Base-by-base conservation (phyloP, 1,284 basidiomycete genomes). In the Hypsizygus ulmarius region DNA sequence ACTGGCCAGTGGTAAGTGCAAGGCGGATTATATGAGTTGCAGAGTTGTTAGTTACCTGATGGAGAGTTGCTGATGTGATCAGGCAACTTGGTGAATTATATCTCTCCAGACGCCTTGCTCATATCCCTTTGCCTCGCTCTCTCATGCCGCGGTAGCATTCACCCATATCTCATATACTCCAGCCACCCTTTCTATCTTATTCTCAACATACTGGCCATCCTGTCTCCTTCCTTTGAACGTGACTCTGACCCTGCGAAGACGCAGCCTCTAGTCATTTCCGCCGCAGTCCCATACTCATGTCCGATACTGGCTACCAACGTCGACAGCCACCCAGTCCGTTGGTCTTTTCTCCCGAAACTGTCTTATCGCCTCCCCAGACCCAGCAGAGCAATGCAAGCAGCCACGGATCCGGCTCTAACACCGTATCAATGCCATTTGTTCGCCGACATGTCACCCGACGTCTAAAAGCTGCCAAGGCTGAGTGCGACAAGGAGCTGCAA, bases 401-500 rank as follows among this genome's bases (percentile, higher is more conserved):
- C 57, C 66, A 77, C 69, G 72, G 70, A 39, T 81, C 83, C 10
- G 74, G 74, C 44, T 75, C 83, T 21, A 85, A 82, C 62, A 87
- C 85, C 48, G 86, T 90, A 45, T 90, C 87, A 47, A 91, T 90
- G 87, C 86, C 90, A 37, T 96, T 94, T 60, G 94, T 98, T 52
- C 80, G 91, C 47, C 83, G 93, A 50, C 95, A 98, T 72, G 92
- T 98, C 60, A 92, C 90, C 39, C 84, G 93, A 59, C 87, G 96
- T 47, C 84, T 98, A 65, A 90, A 89, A 67, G 87, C 87, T 1
- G 94, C 96, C 50, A 99, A 99, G 74, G 84, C 89, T 46, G 89
- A 91, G 57, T 99, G 96, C 73, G 94, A 99, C 78, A 90, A 90
- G 70, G 93, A 97, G 63, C 80, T 99, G 9, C 84, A 87, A 62